Base-by-base conservation (phyloP, 345 rosid genomes). In the Cardamine occulta region DNA sequence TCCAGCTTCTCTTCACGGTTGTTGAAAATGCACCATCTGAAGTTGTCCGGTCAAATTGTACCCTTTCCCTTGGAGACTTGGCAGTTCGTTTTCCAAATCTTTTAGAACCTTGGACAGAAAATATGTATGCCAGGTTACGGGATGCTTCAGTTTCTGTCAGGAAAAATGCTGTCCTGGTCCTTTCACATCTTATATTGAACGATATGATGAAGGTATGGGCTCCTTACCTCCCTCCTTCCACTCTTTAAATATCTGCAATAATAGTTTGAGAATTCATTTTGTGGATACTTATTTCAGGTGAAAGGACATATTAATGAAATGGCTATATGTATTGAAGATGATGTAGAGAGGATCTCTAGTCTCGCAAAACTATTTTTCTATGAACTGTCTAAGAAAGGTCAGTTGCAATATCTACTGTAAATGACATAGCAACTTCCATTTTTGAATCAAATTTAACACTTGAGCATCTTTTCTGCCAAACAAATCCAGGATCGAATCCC, bases 41-140 rank as follows among this genome's bases (percentile, higher is more conserved):
- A 76, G 85, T 84, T 77, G 99, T 95, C 70, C 97, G 99, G 37
- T 92, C 97, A 62, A 95, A 92, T 66, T 92, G 98, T 84, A 90
- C 96, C 42, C 85, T 95, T 80, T 88, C 98, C 67, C 99, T 95
- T 51, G 98, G 98, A 62, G 98, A 95, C 81, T 81, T 95, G 85
- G 99, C 96, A 23, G 98, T 90, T 84, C 94, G 98, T 64, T 92
- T 92, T 84, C 98, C 98, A 76, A 95, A 95, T 81, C 77, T 92
- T 52, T 72, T 95, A 63, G 99, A 95, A 73, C 98, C 99, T 51
- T 95, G 99, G 98, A 95, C 99, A 37, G 97, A 95, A 73, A 85
- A 92, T 66, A 84, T 92, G 97, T 95, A 95, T 84, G 88, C 89
- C 2, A 84, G 98, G 70, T 74, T 92, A 61, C 82, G 82, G 61